These are phyloP conservation scores for Eutrema salsugineum DNA, from an alignment of 441 rosid species.

Conservation along the genomic window DNA sequence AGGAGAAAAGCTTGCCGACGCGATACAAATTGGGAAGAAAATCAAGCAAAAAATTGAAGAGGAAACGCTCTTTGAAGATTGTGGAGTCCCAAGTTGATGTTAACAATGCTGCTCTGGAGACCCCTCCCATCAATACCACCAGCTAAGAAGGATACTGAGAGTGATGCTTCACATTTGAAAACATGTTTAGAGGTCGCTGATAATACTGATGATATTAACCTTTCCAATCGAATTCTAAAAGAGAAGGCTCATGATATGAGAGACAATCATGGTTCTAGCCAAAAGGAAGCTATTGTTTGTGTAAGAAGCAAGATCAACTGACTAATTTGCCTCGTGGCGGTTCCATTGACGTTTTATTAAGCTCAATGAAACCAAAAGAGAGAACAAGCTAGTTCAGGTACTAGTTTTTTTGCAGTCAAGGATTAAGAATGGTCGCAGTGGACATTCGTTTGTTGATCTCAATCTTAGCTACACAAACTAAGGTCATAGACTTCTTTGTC, in stretches of 20 bases:
- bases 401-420: not conserved
- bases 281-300: not conserved
- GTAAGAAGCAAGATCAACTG: conserved; percentile 4
- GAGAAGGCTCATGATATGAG: not conserved
- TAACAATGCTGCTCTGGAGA: not conserved
- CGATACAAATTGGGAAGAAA: conserved; percentile 2
- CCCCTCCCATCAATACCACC: not conserved
- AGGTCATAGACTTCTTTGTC: no score
- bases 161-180: not conserved
- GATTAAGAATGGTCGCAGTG: not conserved
- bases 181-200: not conserved
- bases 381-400: conserved; percentile 15
- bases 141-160: not conserved
- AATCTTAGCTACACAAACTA: no score
- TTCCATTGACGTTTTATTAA: conserved; percentile 17
- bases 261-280: conserved; percentile 10
- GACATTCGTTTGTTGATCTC: not conserved
- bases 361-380: conserved; percentile 10
- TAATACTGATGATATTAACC: no score
- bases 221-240: no score
- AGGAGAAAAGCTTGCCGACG: not conserved
- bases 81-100: no score
- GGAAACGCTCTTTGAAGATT: not conserved
- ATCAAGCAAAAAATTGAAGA: conserved; percentile 14
- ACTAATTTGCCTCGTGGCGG: not conserved